phyloP scores from a whole-genome alignment of 148 eudicot genomes.

The Talinum fruticosum region DNA sequence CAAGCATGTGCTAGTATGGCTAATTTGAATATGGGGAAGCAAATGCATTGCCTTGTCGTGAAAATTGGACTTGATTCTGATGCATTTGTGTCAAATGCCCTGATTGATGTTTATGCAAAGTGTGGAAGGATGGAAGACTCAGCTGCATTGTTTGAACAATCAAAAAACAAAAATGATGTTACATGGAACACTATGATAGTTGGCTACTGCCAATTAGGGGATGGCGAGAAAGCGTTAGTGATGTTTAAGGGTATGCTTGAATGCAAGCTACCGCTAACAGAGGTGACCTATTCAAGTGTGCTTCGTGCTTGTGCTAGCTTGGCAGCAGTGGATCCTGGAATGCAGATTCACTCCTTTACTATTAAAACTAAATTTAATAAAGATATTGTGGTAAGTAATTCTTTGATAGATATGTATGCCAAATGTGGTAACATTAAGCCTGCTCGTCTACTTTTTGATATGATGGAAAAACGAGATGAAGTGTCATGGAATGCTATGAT shows the following conservation, averaged over 20 bases:
- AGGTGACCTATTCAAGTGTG: slow-evolving; percentile 78
- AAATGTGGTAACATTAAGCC: slow-evolving; percentile 81
- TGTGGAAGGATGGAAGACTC: slow-evolving; percentile 70
- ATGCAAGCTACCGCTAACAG: slow-evolving; percentile 46
- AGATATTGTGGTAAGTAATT: slow-evolving; percentile 61
- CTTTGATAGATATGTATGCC: slow-evolving; percentile 81
- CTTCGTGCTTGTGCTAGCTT: slow-evolving; percentile 75
- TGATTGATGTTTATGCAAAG: slow-evolving; percentile 84
- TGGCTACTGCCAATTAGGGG: slow-evolving; percentile 62
- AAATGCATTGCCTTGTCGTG: slow-evolving; percentile 48
- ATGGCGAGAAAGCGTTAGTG: slow-evolving; percentile 56
- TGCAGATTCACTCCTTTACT: slow-evolving; percentile 66
- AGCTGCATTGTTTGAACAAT: slow-evolving; percentile 47
- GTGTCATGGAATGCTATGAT: slow-evolving; percentile 87
- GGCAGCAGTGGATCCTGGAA: slow-evolving; percentile 64
- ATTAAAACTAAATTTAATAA: slow-evolving; percentile 57
- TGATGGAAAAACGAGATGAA: slow-evolving; percentile 54
- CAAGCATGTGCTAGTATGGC: slow-evolving; percentile 63
- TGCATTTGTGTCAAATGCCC: slow-evolving; percentile 68
- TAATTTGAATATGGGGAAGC: slow-evolving; percentile 51
- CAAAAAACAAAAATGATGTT: slow-evolving; percentile 54
- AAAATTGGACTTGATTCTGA: slow-evolving; percentile 64
- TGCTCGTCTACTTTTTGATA: slow-evolving; percentile 66
- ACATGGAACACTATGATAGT: slow-evolving; percentile 90
- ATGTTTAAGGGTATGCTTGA: slow-evolving; percentile 64